These are phyloP conservation scores for Uronychia setigera DNA, from an alignment of 73 alveolate genomes.

Conservation along the genomic window DNA sequence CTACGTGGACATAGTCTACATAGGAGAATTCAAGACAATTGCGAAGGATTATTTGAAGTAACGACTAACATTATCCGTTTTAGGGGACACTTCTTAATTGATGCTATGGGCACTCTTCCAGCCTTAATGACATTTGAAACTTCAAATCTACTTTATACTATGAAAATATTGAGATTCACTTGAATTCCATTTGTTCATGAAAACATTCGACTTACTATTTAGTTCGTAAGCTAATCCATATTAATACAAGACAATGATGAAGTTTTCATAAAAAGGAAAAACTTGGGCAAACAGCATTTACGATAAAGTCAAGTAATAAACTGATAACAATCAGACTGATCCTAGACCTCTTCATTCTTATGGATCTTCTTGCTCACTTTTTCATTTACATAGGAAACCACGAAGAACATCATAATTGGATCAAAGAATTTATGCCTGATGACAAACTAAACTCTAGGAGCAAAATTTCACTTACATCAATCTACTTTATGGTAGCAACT, in stretches of 20 bases:
- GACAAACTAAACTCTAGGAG: not conserved
- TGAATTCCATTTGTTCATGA: not conserved
- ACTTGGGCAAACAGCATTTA: not conserved
- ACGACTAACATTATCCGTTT: not conserved
- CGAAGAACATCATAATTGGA: not conserved
- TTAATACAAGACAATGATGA: too few species aligned
- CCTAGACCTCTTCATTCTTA: not conserved
- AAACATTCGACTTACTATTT: not conserved
- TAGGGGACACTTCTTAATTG: not conserved
- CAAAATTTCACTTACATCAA: not conserved
- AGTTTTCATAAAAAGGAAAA: not conserved
- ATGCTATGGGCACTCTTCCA: conserved; percentile 3
- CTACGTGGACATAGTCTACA: not conserved
- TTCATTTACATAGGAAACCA: not conserved
- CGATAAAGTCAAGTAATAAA: not conserved
- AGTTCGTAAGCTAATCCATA: not conserved
- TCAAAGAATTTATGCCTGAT: not conserved
- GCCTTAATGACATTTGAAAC: not conserved
- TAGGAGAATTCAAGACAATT: not conserved
- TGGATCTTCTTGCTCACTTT: not conserved
- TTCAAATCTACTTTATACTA: not conserved
- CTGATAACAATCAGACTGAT: not conserved
- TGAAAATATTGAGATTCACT: not conserved
- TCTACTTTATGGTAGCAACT: conserved; percentile 6
- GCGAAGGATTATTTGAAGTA: not conserved